Conservation (phyloP, 345 rosid genomes). For the Salix brachista region DNA sequence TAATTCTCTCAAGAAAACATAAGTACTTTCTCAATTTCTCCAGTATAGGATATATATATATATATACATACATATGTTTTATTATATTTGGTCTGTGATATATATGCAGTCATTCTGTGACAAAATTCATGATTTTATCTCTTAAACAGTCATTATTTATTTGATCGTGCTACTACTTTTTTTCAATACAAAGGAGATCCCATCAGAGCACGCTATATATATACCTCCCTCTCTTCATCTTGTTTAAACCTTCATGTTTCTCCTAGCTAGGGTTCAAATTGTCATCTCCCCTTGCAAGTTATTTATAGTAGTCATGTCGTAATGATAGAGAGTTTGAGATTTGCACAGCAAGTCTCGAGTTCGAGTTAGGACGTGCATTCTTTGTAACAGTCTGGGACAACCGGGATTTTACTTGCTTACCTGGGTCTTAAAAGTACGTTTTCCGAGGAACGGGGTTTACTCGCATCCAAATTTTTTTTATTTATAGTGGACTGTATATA, state of each 20-base stretch:
- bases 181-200: neutral
- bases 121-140: neutral
- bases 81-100: neutral
- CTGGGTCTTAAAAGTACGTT: accelerated
- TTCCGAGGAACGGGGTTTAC: accelerated
- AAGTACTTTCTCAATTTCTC: neutral
- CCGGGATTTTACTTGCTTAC: no score
- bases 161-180: neutral
- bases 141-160: neutral
- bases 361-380: accelerated
- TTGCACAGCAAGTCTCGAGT: no score
- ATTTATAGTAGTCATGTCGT: no score
- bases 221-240: neutral
- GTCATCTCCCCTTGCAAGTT: no score
- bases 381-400: no score
- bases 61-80: no score
- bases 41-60: no score
- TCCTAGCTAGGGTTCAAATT: no score
- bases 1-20: neutral
- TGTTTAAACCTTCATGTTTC: no score
- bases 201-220: neutral
- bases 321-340: no score
- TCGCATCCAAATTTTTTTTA: no score
- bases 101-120: neutral
- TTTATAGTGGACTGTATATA: no score